Evolutionary conservation across 2,329 filamentous ascomycete species (phyloP).

Genomic region (Alternaria angustiovoidea): DNA sequence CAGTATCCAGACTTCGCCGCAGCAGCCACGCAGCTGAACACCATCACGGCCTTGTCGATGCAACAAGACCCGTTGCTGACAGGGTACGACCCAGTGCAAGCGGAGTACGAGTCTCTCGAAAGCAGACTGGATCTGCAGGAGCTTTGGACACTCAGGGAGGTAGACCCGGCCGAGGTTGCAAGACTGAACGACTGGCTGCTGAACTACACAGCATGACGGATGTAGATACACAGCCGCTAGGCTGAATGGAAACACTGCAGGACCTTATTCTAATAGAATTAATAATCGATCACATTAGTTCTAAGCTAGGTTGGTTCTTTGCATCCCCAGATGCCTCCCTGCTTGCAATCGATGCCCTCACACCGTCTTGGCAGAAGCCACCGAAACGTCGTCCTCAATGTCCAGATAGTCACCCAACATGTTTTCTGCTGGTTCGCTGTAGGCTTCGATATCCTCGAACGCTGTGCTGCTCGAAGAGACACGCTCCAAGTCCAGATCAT

Average conservation of each 20-base stretch:
- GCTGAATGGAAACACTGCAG: not conserved
- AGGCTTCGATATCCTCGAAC: slow-evolving; percentile 15
- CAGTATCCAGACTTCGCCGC: not conserved
- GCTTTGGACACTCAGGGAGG: not conserved
- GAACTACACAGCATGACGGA: not conserved
- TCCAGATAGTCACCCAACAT: not conserved
- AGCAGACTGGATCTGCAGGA: slow-evolving; percentile 4
- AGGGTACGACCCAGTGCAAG: not conserved
- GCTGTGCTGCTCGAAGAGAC: slow-evolving; percentile 1
- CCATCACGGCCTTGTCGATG: not conserved
- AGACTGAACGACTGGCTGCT: not conserved
- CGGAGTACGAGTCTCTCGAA: not conserved
- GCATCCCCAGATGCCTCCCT: too few relatives aligned
- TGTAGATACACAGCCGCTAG: not conserved
- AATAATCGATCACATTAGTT: not conserved
- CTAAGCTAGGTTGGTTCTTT: not conserved
- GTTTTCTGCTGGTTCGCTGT: not conserved
- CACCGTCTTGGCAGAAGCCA: not conserved
- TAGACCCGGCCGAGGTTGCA: not conserved
- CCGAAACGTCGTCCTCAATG: not conserved
- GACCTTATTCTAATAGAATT: not conserved
- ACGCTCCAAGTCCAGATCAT: slow-evolving; percentile 1
- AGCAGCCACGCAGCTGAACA: not conserved
- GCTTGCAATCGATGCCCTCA: too few relatives aligned
- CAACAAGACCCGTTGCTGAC: not conserved